Base-by-base conservation (phyloP, 2,329 filamentous ascomycete species). In the Epichloe gansuensis region DNA sequence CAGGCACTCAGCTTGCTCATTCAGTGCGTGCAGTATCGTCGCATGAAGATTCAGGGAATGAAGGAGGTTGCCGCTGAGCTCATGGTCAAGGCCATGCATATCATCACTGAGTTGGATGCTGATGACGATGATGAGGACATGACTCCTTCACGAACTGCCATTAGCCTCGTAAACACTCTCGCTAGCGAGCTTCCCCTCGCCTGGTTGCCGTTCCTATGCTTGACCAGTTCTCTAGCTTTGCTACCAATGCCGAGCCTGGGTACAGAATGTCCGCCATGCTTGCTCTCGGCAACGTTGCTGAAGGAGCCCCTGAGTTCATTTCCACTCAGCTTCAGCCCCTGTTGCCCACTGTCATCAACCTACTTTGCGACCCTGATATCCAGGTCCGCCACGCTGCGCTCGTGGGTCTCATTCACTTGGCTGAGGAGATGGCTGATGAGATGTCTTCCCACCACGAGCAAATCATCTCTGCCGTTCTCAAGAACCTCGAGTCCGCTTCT, bases 221-320 rank as follows among this genome's bases (percentile, higher is more conserved):
- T 35, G 86, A 95, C 60, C 83, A 88, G 51, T 85, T 97, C 59
- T 85, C 88, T 39, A 80, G 81, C 60, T 96, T 93, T 65, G 88
- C 91, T 60, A 79, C 79, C 60, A 84, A 82, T 64, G 71, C 77
- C 55, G 80, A 94, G 63, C 79, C 90, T 38, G 83, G 88, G 61
- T 86, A 86, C 72, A 85, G 91, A 55, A 87, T 91, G 70, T 91
- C 91, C 52, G 91, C 88, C 70, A 93, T 97, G 65, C 78, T 97
- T 57, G 86, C 91, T 48, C 80, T 98, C 5, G 91, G 91, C 55
- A 94, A 91, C 75, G 91, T 88, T 61, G 91, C 95, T 51, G 93
- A 97, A 75, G 93, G 93, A 61, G 91, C 93, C 34, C 93, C 93
- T 15, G 93, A 98, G 69, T 98, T 97, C 71, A 90, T 97, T 64